phyloP scores from a whole-genome alignment of 129 eudicot genomes.

The Artemisia annua region DNA sequence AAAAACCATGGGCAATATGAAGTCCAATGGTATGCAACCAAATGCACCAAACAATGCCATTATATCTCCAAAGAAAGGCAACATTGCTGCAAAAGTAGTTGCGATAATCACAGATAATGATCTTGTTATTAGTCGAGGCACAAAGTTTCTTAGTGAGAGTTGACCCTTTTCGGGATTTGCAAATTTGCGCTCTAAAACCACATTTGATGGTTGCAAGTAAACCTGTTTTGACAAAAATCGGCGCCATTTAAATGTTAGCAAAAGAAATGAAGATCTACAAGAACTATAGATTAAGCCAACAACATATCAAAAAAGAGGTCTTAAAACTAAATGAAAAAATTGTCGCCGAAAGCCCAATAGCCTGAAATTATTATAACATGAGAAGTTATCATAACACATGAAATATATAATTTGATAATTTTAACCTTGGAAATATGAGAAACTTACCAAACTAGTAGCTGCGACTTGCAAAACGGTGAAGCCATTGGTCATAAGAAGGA shows the following conservation, averaged over 20 bases:
- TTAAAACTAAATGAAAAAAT: too few relatives aligned
- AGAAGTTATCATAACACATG: neutral
- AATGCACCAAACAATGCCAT: constrained; percentile 74
- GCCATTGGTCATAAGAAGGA: constrained; percentile 53
- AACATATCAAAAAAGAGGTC: too few relatives aligned
- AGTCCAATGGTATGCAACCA: constrained; percentile 82
- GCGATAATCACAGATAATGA: constrained; percentile 61
- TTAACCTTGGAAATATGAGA: neutral
- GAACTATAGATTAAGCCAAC: too few relatives aligned
- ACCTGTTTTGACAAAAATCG: constrained; percentile 33
- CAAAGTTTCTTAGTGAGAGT: constrained; percentile 51
- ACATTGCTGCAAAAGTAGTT: constrained; percentile 67
- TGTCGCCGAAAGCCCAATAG: neutral
- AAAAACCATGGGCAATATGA: constrained; percentile 71
- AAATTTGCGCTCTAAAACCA: constrained; percentile 51
- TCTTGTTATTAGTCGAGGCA: constrained; percentile 61
- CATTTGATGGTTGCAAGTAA: constrained; percentile 78
- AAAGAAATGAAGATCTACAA: too few relatives aligned
- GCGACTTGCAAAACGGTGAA: constrained; percentile 60
- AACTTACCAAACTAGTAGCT: constrained; percentile 52
- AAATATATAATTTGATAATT: neutral
- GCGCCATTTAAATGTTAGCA: too few relatives aligned
- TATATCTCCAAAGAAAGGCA: constrained; percentile 87
- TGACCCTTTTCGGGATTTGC: constrained; percentile 60
- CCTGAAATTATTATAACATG: neutral